These are phyloP conservation scores for Naganishia antarctica DNA, from an alignment of 768 basidiomycete genomes.

Conservation along the genomic window DNA sequence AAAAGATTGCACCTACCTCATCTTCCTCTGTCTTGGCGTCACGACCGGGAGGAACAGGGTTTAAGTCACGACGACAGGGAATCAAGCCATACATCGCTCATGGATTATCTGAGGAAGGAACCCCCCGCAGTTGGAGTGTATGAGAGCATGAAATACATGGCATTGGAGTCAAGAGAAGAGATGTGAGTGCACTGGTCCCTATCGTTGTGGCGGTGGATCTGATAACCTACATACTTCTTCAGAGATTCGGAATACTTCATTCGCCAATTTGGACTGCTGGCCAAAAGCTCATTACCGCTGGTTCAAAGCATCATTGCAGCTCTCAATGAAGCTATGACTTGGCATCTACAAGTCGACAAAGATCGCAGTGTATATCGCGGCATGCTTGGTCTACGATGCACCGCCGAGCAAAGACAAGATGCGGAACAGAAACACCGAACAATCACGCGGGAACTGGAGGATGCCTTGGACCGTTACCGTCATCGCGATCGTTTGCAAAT, in stretches of 20 bases:
- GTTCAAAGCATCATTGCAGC: constrained; percentile 30
- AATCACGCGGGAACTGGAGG: constrained; percentile 27
- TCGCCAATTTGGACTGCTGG: constrained; percentile 40
- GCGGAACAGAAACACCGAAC: neutral
- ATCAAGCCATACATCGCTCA: constrained; percentile 36
- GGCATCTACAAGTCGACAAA: constrained; percentile 33
- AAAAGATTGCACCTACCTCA: constrained; percentile 23
- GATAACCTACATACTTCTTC: neutral
- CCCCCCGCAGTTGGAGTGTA: constrained; percentile 46
- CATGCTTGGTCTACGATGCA: neutral
- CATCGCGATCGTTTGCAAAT: constrained; percentile 28
- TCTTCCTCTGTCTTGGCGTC: constrained; percentile 14
- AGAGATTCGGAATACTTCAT: constrained; percentile 40
- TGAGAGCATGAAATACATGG: constrained; percentile 45
- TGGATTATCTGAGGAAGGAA: constrained; percentile 39
- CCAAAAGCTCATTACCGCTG: constrained; percentile 33
- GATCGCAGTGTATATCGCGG: constrained; percentile 30
- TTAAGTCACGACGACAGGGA: constrained; percentile 5
- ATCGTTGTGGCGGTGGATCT: neutral
- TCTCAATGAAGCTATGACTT: constrained; percentile 27
- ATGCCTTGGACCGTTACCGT: constrained; percentile 33
- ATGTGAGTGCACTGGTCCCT: constrained; percentile 28
- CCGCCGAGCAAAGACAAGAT: constrained; percentile 3
- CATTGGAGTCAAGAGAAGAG: constrained; percentile 38
- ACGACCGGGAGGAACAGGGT: neutral